Conservation (phyloP, 768 basidiomycete genomes). For the Psilocybe cyanescens region DNA sequence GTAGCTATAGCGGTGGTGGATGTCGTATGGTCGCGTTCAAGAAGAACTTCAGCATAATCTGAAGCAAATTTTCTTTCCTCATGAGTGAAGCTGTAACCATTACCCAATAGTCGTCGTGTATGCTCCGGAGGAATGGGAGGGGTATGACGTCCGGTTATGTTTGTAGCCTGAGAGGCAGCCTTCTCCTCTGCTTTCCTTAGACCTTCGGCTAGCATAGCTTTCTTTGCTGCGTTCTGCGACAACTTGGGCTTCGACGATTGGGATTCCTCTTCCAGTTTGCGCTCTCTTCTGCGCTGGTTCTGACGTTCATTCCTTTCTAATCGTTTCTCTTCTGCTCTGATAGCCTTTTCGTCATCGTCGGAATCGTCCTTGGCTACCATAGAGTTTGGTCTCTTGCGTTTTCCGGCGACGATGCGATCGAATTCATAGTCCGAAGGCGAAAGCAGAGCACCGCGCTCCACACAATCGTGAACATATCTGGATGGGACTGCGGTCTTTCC, state of each 20-base stretch:
- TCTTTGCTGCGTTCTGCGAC: not conserved
- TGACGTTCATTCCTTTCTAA: conserved; percentile 4
- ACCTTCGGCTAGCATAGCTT: not conserved
- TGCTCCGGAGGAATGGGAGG: conserved; percentile 50
- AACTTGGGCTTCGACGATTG: not conserved
- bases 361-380: conserved; percentile 1
- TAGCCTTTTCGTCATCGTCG: conserved; percentile 16
- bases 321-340: conserved; percentile 2
- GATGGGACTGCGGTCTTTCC: conserved; percentile 53
- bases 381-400: conserved; percentile 24
- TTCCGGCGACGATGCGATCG: conserved; percentile 18
- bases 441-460: conserved; percentile 45
- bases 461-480: conserved; percentile 57
- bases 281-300: conserved; percentile 10
- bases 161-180: not conserved
- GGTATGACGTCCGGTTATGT: conserved; percentile 27
- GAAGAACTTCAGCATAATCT: conserved; percentile 46
- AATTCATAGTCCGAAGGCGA: conserved; percentile 49
- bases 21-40: conserved; percentile 51
- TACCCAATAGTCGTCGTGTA: conserved; percentile 23
- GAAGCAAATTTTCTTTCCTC: conserved; percentile 54
- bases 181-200: conserved; percentile 3
- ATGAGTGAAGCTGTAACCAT: conserved; percentile 49
- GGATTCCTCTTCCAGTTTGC: not conserved
- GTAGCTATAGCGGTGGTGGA: conserved; percentile 38